phyloP scores from a whole-genome alignment of 495 filamentous ascomycete species.

The Xylaria acuta region DNA sequence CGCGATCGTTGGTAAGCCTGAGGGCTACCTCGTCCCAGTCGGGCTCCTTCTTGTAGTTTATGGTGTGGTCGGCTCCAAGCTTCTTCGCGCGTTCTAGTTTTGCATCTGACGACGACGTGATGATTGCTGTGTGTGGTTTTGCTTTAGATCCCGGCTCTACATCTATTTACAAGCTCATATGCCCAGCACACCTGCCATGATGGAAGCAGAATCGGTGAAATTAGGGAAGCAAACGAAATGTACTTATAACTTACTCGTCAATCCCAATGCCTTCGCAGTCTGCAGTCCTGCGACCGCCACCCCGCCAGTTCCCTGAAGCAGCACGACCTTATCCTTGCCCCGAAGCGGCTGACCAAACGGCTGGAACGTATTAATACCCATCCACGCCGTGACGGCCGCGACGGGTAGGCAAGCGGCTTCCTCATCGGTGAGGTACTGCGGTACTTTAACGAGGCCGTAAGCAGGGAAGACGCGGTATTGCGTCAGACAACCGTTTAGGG shows the following conservation, averaged over 20 bases:
- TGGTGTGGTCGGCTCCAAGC: constrained; percentile 50
- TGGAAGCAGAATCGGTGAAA: too few species aligned
- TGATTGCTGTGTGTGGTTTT: constrained; percentile 45
- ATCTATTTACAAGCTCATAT: neutral
- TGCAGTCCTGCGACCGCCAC: constrained; percentile 47
- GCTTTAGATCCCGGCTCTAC: neutral
- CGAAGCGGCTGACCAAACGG: constrained; percentile 43
- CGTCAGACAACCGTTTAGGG: constrained; percentile 46
- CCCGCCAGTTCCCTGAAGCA: constrained; percentile 56
- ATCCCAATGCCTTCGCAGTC: constrained; percentile 46
- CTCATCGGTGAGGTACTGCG: constrained; percentile 47
- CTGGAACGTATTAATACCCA: constrained; percentile 50
- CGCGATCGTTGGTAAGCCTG: constrained; percentile 42
- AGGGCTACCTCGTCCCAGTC: constrained; percentile 52
- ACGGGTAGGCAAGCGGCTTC: constrained; percentile 53
- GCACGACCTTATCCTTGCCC: constrained; percentile 33
- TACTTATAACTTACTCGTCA: constrained; percentile 43
- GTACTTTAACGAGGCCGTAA: constrained; percentile 46
- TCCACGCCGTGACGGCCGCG: constrained; percentile 56
- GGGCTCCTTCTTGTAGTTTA: constrained; percentile 54
- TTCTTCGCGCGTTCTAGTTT: constrained; percentile 50
- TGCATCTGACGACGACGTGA: constrained; percentile 53
- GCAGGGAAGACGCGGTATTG: constrained; percentile 52
- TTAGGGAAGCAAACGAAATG: neutral
- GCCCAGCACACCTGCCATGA: too few species aligned